phyloP scores from a whole-genome alignment of 495 filamentous ascomycete species.

The Aspergillus homomorphus region DNA sequence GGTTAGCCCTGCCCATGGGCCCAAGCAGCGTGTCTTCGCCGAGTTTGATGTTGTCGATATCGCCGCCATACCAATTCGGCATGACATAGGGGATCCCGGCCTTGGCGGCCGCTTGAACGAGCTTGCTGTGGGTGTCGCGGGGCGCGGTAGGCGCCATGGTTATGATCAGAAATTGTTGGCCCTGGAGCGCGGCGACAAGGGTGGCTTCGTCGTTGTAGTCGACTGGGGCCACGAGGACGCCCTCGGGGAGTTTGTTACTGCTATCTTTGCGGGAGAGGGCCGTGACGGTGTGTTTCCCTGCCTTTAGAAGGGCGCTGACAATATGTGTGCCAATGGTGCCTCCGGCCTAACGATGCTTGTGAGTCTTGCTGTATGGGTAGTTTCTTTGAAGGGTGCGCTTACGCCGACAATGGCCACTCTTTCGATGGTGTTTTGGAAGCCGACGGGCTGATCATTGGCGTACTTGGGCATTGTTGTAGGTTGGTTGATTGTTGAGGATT shows the following conservation, averaged over 20 bases:
- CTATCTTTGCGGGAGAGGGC: conserved; percentile 52
- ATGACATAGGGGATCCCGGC: conserved; percentile 61
- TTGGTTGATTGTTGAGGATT: conserved; percentile 8
- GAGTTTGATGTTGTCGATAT: conserved; percentile 28
- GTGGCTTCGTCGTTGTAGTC: conserved; percentile 48
- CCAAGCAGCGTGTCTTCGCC: conserved; percentile 21
- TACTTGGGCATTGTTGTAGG: conserved; percentile 11
- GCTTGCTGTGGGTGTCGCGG: conserved; percentile 44
- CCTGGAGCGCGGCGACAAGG: conserved; percentile 47
- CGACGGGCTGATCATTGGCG: conserved; percentile 24
- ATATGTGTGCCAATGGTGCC: conserved; percentile 58
- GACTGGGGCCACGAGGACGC: conserved; percentile 41
- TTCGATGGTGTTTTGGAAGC: conserved; percentile 31
- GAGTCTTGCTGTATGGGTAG: not conserved
- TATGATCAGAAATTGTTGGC: conserved; percentile 60
- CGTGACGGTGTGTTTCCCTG: conserved; percentile 51
- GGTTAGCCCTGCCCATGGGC: conserved; percentile 10
- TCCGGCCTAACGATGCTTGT: conserved; percentile 44
- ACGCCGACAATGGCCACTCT: conserved; percentile 39
- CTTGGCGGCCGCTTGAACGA: conserved; percentile 59
- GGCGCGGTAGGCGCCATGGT: conserved; percentile 49
- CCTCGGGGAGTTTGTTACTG: conserved; percentile 39
- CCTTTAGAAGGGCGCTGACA: conserved; percentile 45
- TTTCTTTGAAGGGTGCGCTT: not conserved
- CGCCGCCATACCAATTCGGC: conserved; percentile 55